phyloP scores from a whole-genome alignment of 78 protist species.

The Dictyostelium citrinum region DNA sequence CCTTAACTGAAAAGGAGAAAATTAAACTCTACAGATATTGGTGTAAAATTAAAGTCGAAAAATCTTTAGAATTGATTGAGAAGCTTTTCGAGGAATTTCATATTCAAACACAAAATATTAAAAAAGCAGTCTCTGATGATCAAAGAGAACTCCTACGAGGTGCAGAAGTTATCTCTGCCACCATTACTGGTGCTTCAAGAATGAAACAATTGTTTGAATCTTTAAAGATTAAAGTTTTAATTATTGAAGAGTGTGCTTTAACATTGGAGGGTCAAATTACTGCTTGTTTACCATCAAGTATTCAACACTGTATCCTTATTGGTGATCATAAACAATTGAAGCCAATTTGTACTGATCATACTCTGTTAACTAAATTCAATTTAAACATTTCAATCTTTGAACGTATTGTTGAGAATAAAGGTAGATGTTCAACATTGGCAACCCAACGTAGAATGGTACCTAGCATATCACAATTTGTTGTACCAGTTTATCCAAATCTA shows the following conservation, averaged over 20 bases:
- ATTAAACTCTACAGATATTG: background rate
- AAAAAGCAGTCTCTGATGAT: slow-evolving; percentile 54
- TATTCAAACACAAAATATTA: slow-evolving; percentile 80
- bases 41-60: background rate
- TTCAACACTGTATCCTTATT: slow-evolving; percentile 85
- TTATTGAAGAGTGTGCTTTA: slow-evolving; percentile 78
- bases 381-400: slow-evolving; percentile 87
- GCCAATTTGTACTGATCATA: slow-evolving; percentile 73
- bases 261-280: slow-evolving; percentile 88
- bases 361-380: slow-evolving; percentile 10
- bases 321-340: slow-evolving; percentile 95
- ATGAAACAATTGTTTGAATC: slow-evolving; percentile 9
- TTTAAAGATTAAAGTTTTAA: slow-evolving; percentile 5
- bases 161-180: slow-evolving; percentile 55
- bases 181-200: slow-evolving; percentile 54
- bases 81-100: slow-evolving; percentile 7
- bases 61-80: slow-evolving; percentile 25
- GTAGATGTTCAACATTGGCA: slow-evolving; percentile 27
- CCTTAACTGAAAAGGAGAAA: background rate
- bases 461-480: slow-evolving; percentile 70
- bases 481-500: slow-evolving; percentile 59
- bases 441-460: slow-evolving; percentile 92
- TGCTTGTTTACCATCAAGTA: slow-evolving; percentile 32
- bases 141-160: background rate
- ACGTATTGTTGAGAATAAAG: slow-evolving; percentile 69